Percentiles rank a stretch among this genome's conserved stretches.
Evolutionary conservation across 2,329 filamentous ascomycete genomes (phyloP).

Genomic region (Lasiodiplodia gonubiensis): DNA sequence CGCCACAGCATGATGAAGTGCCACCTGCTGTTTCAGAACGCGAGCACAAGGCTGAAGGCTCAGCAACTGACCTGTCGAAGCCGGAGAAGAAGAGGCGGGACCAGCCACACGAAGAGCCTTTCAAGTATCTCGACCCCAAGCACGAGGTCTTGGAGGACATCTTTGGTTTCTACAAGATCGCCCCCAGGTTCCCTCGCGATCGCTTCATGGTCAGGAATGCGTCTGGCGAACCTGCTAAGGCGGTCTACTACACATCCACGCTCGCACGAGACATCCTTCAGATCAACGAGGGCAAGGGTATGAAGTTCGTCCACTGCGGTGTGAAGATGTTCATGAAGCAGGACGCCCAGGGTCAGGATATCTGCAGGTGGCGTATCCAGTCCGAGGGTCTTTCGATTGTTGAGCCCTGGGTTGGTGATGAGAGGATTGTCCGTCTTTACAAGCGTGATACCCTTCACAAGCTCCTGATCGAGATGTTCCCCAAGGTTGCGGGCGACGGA

Average conservation of each 20-base stretch:
- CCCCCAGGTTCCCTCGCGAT: slow-evolving; percentile 81
- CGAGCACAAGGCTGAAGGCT: not conserved
- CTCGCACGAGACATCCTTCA: slow-evolving; percentile 84
- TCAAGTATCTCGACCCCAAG: slow-evolving; percentile 81
- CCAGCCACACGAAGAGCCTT: slow-evolving; percentile 79
- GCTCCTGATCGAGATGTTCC: slow-evolving; percentile 95
- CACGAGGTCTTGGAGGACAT: slow-evolving; percentile 80
- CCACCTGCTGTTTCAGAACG: slow-evolving; percentile 30
- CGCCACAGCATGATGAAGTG: slow-evolving; percentile 7
- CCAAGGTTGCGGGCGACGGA: slow-evolving; percentile 76
- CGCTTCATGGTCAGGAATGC: slow-evolving; percentile 97
- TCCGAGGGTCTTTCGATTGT: slow-evolving; percentile 90
- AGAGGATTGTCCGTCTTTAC: slow-evolving; percentile 74
- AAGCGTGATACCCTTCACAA: slow-evolving; percentile 80
- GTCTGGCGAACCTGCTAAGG: slow-evolving; percentile 84
- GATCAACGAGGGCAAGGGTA: slow-evolving; percentile 85
- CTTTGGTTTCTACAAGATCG: slow-evolving; percentile 83
- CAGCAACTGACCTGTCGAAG: slow-evolving; percentile 4
- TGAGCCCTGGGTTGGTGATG: slow-evolving; percentile 84
- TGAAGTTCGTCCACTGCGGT: slow-evolving; percentile 95
- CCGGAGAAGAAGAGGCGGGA: slow-evolving; percentile 50
- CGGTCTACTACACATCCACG: slow-evolving; percentile 92
- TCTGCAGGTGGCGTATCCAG: slow-evolving; percentile 95
- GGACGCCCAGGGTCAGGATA: slow-evolving; percentile 82
- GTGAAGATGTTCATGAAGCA: slow-evolving; percentile 99